Evolutionary conservation across 2,329 filamentous ascomycete genomes (phyloP), one percentile per base, ranked within the genome.

Genomic region (Alternaria sp.): DNA sequence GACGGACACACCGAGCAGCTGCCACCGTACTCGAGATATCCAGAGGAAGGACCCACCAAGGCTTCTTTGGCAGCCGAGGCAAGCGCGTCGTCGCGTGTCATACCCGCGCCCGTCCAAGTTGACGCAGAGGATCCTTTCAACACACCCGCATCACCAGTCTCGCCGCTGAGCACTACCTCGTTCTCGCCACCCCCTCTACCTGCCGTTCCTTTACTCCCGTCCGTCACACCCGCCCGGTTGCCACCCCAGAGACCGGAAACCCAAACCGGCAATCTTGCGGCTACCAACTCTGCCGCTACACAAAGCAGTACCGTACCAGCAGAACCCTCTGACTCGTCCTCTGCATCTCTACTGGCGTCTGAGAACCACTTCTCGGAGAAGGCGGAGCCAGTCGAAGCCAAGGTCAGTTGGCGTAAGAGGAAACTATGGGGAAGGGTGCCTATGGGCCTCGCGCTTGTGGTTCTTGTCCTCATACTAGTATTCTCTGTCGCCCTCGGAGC

Each of bases 1-100:
- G 89, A 97, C 73, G 94, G 94, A 1, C 93, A 97, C 75, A 90
- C 91, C 1, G 95, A 98, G 79, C 93, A 97, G 78, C 83, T 97
- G 17, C 95, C 95, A 12, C 95, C 95, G 1, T 98, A 98, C 76
- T 92, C 93, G 13, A 87, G 93, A 77, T 97, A 96, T 79, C 93
- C 94, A 3, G 92, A 96, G 56, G 91, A 93, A 60, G 83, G 90
- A 81, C 79, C 86, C 76, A 75, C 87, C 79, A 84, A 93, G 87
- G 81, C 81, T 10, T 77, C 82, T 12, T 69, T 84, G 66, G 72
- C 79, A 51, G 70, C 77, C 10, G 75, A 77, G 62, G 74, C 72
- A 45, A 78, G 72, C 62, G 70, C 76, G 44, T 78, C 75, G 50
- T 78, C 75, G 15, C 74, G 74, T 43, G 58, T 77, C 10, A 59